Evolutionary conservation across 805 yeast species (phyloP), one percentile per base, ranked within the genome.

Genomic region (Lachancea waltii): DNA sequence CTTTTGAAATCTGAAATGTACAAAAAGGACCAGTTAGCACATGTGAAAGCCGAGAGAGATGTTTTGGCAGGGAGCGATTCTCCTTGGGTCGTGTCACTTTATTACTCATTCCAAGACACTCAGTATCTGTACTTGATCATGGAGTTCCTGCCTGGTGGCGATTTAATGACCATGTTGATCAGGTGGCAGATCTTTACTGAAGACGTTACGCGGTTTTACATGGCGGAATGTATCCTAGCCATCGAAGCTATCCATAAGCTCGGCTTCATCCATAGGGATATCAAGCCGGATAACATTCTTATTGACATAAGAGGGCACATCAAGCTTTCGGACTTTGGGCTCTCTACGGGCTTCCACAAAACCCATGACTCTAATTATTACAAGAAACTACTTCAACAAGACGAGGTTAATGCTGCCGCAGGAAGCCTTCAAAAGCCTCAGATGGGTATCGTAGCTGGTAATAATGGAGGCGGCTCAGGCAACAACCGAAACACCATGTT

Each of bases 261-360:
- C 23, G 96, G 96, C 0, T 87, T 87, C 58, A 92, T 92, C 55
- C 98, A 92, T 63, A 75, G 98, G 64, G 98, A 92, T 62, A 90
- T 92, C 53, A 92, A 92, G 63, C 98, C 98, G 0, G 98, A 92
- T 68, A 92, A 92, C 55, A 90, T 85, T 42, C 70, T 85, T 54
- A 85, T 85, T 49, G 95, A 85, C 59, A 82, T 81, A 49, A 67
- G 53, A 81, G 89, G 90, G 8, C 76, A 79, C 23, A 85, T 85
- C 29, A 85, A 85, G 53, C 79, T 85, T 45, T 80, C 90, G 21
- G 95, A 85, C 62, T 85, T 85, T 58, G 95, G 95, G 11, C 75
- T 85, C 30, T 81, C 92, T 20, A 75, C 96, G 0, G 97, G 97
- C 4, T 87, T 89, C 67, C 96, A 81, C 56, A 81, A 87, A 65